Conservation (phyloP, 192 early-diverging fungal genomes). For the Linnemannia elongata region DNA sequence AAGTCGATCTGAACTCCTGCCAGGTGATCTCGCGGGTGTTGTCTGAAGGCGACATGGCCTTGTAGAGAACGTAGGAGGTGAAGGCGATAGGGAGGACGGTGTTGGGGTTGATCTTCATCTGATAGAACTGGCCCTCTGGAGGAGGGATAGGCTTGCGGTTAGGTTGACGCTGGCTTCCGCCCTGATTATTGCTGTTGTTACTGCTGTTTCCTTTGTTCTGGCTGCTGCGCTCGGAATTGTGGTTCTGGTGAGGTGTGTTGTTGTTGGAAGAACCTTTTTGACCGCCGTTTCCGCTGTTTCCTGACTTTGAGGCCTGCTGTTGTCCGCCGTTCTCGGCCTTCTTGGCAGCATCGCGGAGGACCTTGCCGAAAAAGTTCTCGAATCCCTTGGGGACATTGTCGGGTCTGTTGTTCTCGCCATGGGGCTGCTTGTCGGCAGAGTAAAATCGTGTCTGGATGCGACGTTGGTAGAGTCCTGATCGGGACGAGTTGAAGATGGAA, state of each 20-base stretch:
- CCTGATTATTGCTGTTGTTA: background rate
- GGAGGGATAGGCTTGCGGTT: conserved; percentile 46
- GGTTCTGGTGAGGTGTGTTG: conserved; percentile 41
- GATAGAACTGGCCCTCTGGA: conserved; percentile 48
- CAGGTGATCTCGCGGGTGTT: conserved; percentile 85
- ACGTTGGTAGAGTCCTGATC: conserved; percentile 6
- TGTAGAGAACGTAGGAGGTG: conserved; percentile 66
- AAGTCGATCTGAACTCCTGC: conserved; percentile 93
- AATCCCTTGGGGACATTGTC: conserved; percentile 76
- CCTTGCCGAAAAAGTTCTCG: conserved; percentile 80
- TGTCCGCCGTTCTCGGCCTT: conserved; percentile 51
- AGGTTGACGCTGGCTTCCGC: conserved; percentile 15
- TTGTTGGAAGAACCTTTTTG: conserved; percentile 22
- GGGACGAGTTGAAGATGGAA: background rate
- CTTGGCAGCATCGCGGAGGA: conserved; percentile 48
- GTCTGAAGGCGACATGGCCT: conserved; percentile 58
- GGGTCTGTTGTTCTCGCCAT: conserved; percentile 32
- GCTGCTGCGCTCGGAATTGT: conserved; percentile 21
- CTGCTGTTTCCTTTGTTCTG: conserved; percentile 15
- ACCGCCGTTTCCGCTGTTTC: conserved; percentile 24
- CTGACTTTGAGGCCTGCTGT: conserved; percentile 19
- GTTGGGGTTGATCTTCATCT: conserved; percentile 61
- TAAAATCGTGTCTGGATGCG: conserved; percentile 28
- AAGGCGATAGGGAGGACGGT: conserved; percentile 60
- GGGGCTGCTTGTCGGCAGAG: conserved; percentile 26